Base-by-base conservation (phyloP, 2,329 filamentous ascomycete species). In the Exophiala aquamarina region DNA sequence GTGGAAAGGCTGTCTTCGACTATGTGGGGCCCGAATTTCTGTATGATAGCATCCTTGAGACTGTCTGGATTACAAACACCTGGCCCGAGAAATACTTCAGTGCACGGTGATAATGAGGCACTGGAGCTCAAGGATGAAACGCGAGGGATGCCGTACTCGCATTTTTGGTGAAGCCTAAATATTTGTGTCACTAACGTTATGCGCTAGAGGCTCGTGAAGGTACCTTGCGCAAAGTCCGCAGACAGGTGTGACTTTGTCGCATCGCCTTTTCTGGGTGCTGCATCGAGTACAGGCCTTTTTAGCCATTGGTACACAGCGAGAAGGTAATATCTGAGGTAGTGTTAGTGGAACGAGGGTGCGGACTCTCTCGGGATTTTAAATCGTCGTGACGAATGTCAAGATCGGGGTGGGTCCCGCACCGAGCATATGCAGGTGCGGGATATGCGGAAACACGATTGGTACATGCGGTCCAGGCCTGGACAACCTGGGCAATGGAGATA, bases 191-290 rank as follows among this genome's bases (percentile, higher is more conserved):
- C n/a, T n/a, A n/a, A n/a, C n/a, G n/a, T n/a, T n/a, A n/a, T n/a
- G n/a, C n/a, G n/a, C n/a, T n/a, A n/a, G n/a, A n/a, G n/a, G n/a
- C n/a, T n/a, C n/a, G n/a, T n/a, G n/a, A n/a, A 19, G 10, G 26
- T 40, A 45, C 43, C 33, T 45, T 39, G 33, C 37, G 26, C 43
- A 45, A 21, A 45, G 33, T 31, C 43, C 43, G 15, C 43, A 45
- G 8, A n/a, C 21, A 18, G 43, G 43, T 6, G 31, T 15, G 10
- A 18, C 19, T 13, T 20, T 23, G 34, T 45, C 43, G 26, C 43
- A 45, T 21, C 43, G 33, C 34, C 43, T 45, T 39, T 45, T 45
- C 20, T 23, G 21, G 4, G 33, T 33, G 19, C 43, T 45, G 33
- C 43, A 45, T 45, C 43, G 33, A 14, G 18, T 29, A 26, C 43